Conservation (phyloP, 2,329 filamentous ascomycete species). For the Calycina herbarum region DNA sequence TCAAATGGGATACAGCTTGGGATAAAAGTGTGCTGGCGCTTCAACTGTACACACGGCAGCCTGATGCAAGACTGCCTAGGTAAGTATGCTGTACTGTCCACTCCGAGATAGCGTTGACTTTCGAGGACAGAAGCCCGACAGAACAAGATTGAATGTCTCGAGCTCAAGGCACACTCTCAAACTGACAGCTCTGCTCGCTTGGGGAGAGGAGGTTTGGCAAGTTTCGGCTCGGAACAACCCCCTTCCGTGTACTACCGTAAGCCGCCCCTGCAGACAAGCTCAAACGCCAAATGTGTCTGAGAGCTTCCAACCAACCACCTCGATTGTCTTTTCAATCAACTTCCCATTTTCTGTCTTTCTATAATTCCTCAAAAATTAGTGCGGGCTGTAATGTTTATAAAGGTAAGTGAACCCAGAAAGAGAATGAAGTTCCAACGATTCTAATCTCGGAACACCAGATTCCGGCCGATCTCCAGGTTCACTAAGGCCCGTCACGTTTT, state of each 20-base stretch:
- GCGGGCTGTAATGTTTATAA: background rate
- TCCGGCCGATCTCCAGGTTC: background rate
- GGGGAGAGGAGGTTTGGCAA: background rate
- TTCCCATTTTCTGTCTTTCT: background rate
- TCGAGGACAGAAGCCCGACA: too few relatives aligned
- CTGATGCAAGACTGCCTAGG: too few relatives aligned
- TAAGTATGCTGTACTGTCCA: too few relatives aligned
- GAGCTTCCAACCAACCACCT: background rate
- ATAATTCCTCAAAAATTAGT: background rate
- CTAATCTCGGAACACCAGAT: background rate
- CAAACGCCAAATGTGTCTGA: background rate
- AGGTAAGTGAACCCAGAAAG: background rate
- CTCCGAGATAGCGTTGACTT: too few relatives aligned
- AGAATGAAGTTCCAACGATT: background rate
- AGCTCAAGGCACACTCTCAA: too few relatives aligned
- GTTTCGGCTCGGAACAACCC: background rate
- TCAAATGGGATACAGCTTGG: background rate
- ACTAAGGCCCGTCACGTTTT: background rate
- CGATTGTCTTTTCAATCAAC: background rate
- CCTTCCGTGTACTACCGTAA: background rate
- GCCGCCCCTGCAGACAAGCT: background rate
- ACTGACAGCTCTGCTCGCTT: too few relatives aligned
- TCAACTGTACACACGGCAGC: too few relatives aligned
- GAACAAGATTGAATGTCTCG: too few relatives aligned
- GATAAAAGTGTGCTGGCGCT: too few relatives aligned